phyloP scores from a whole-genome alignment of 306 rosid genomes.

The Elaeagnus macrophylla region DNA sequence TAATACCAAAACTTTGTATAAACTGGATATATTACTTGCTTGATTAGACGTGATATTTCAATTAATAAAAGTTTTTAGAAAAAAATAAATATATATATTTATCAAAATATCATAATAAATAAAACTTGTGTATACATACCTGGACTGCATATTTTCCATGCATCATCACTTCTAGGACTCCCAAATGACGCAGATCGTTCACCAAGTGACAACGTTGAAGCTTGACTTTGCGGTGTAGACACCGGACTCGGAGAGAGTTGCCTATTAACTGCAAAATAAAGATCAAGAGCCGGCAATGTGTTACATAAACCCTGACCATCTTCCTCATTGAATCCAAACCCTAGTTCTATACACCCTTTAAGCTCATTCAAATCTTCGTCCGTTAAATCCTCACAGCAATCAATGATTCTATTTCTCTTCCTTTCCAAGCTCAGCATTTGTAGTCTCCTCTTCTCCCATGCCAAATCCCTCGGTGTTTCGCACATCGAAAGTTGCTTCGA shows the following conservation, averaged over 20 bases:
- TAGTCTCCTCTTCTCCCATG: constrained; percentile 69
- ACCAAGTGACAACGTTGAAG: constrained; percentile 37
- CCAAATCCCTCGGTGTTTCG: constrained; percentile 46
- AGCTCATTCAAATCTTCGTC: constrained; percentile 78
- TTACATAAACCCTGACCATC: constrained; percentile 59
- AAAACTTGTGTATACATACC: constrained; percentile 25
- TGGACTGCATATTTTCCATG: constrained; percentile 81
- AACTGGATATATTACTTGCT: too few relatives aligned
- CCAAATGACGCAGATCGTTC: constrained; percentile 39
- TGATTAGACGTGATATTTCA: too few relatives aligned
- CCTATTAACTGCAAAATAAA: constrained; percentile 81
- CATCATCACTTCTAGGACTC: constrained; percentile 47
- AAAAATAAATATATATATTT: too few relatives aligned
- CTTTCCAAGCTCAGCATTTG: constrained; percentile 43
- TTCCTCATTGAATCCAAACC: constrained; percentile 89
- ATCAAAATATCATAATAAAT: too few relatives aligned
- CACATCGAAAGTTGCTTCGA: constrained; percentile 49
- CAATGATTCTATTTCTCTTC: constrained; percentile 19
- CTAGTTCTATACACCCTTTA: constrained; percentile 73
- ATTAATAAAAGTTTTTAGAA: too few relatives aligned
- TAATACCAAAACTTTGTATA: too few relatives aligned
- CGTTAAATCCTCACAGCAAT: constrained; percentile 30
- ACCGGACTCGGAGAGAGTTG: constrained; percentile 42
- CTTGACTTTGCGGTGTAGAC: constrained; percentile 45
- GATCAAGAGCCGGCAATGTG: constrained; percentile 89